phyloP scores from a whole-genome alignment of 2,329 filamentous ascomycete species.

The Aspergillus sp. region DNA sequence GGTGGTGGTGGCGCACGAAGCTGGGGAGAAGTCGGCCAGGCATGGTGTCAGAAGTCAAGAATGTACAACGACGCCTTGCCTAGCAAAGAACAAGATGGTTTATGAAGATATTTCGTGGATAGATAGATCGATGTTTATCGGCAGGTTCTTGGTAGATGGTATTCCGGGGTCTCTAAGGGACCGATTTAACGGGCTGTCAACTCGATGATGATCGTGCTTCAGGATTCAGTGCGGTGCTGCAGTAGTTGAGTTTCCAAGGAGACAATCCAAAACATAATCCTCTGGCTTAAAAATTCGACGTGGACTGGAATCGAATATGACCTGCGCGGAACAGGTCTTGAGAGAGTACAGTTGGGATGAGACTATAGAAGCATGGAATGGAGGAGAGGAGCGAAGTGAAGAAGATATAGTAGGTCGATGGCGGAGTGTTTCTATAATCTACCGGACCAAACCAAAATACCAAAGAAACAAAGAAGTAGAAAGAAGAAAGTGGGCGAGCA shows the following conservation, averaged over 20 bases:
- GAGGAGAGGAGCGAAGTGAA: background rate
- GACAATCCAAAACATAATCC: conserved; percentile 23
- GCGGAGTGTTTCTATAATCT: background rate
- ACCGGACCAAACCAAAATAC: conserved; percentile 1
- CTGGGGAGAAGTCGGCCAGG: conserved; percentile 42
- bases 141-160: background rate
- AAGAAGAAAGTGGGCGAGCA: conserved; percentile 17
- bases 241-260: conserved; percentile 18
- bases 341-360: background rate
- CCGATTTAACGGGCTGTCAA: background rate
- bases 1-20: conserved; percentile 38
- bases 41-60: conserved; percentile 27
- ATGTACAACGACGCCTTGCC: background rate
- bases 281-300: background rate
- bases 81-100: background rate
- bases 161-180: background rate
- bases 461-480: conserved; percentile 6
- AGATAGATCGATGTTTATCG: background rate
- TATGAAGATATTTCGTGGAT: background rate
- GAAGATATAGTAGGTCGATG: background rate
- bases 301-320: background rate
- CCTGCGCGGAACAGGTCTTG: background rate
- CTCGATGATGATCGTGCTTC: background rate
- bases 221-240: conserved; percentile 27
- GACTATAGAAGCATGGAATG: background rate